phyloP scores from a whole-genome alignment of 1,284 basidiomycete species.

The Moesziomyces aphidis region DNA sequence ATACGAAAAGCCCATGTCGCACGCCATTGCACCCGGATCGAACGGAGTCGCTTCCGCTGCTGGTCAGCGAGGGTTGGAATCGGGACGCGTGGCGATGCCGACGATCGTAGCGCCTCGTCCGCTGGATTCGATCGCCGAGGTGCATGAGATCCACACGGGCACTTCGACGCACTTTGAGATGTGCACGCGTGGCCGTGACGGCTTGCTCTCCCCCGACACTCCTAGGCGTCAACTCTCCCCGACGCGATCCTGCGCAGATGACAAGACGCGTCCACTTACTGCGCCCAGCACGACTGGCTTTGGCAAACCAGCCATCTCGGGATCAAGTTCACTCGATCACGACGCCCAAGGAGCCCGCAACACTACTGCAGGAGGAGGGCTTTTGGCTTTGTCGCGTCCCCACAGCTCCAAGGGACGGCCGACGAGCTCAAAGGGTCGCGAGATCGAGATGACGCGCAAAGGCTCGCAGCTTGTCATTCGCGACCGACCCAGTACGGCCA shows the following conservation, averaged over 20 bases:
- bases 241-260: background rate
- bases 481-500: slow-evolving; percentile 3
- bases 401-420: slow-evolving; percentile 5
- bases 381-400: background rate
- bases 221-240: background rate
- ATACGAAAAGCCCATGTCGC: background rate
- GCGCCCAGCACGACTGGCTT: background rate
- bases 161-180: background rate
- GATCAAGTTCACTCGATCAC: background rate
- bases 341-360: background rate
- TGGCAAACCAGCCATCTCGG: background rate
- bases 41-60: no score
- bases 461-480: slow-evolving; percentile 33
- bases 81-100: background rate
- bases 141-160: slow-evolving; percentile 18
- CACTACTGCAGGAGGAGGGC: no score
- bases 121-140: slow-evolving; percentile 37
- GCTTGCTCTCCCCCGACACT: background rate
- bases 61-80: no score
- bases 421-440: slow-evolving; percentile 16
- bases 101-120: slow-evolving; percentile 6
- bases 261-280: background rate
- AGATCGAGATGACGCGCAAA: slow-evolving; percentile 34
- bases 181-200: background rate
- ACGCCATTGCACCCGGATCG: no score